These are phyloP conservation scores for Colletotrichum tropicale DNA, from an alignment of 2,329 filamentous ascomycete species.

Conservation along the genomic window DNA sequence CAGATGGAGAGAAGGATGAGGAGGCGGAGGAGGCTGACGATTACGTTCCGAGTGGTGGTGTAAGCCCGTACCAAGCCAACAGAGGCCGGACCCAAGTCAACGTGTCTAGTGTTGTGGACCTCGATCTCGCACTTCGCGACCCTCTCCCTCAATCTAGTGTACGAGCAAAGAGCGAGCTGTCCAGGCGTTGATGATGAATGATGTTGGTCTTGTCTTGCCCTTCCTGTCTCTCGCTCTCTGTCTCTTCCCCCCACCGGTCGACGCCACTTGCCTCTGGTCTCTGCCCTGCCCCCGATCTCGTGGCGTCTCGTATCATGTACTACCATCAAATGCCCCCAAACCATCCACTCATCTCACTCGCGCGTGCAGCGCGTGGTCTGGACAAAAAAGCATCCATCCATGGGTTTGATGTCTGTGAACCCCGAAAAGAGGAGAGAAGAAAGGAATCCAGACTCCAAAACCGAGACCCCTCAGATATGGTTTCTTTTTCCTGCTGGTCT, in stretches of 20 bases:
- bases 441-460: background rate
- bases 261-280: background rate
- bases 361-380: background rate
- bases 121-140: background rate
- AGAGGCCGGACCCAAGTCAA: background rate
- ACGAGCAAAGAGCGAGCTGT: background rate
- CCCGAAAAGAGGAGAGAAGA: background rate
- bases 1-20: background rate
- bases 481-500: background rate
- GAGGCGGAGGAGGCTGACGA: background rate
- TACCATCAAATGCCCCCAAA: background rate
- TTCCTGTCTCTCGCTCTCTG: background rate
- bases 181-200: background rate
- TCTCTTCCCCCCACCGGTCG: background rate
- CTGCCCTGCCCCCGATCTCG: background rate
- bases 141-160: background rate
- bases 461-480: background rate
- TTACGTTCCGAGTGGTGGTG: background rate
- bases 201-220: background rate
- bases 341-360: background rate
- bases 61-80: background rate
- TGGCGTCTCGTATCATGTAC: slow-evolving; percentile 11
- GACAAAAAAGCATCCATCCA: background rate
- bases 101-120: background rate
- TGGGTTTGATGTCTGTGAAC: background rate